Conservation (phyloP, 352 stramenopile genomes). For the Globisporangium sylvaticum region DNA sequence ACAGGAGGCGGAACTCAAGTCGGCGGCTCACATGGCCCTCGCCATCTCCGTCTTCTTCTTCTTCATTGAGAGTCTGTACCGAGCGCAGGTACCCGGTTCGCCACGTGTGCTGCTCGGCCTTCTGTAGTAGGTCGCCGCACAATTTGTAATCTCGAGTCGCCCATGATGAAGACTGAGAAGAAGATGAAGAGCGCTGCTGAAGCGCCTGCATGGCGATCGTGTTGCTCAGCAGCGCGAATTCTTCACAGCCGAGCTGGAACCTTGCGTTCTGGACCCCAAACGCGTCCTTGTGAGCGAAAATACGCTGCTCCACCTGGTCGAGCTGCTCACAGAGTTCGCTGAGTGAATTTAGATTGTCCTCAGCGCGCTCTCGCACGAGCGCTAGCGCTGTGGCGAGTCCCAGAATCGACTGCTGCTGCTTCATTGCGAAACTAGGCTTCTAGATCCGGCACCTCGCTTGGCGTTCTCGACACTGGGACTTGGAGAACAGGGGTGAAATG, state of each 20-base stretch:
- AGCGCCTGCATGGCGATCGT: constrained; percentile 49
- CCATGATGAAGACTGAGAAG: background rate
- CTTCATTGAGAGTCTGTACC: background rate
- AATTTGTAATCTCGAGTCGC: constrained; percentile 8
- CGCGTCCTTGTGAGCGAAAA: constrained; percentile 46
- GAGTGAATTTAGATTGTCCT: constrained; percentile 5
- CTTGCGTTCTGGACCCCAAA: constrained; percentile 32
- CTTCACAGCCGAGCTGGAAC: constrained; percentile 59
- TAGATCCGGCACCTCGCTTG: background rate
- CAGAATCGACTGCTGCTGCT: constrained; percentile 40
- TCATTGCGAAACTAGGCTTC: background rate
- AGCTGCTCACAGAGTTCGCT: constrained; percentile 22
- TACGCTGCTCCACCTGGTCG: constrained; percentile 30
- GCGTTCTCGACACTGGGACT: background rate
- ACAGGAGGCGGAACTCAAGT: constrained; percentile 38
- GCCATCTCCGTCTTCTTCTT: background rate
- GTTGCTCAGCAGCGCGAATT: constrained; percentile 64
- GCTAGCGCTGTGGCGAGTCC: constrained; percentile 37
- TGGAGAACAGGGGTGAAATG: background rate
- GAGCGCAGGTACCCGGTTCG: constrained; percentile 36
- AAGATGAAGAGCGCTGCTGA: constrained; percentile 10
- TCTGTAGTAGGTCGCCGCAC: constrained; percentile 27
- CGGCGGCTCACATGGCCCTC: constrained; percentile 22
- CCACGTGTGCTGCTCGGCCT: constrained; percentile 54
- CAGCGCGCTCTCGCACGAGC: constrained; percentile 19